Percentiles rank a stretch among this genome's conserved stretches.
Evolutionary conservation across 495 filamentous ascomycete species (phyloP).

Genomic region (Astrothelium subdiscretum): DNA sequence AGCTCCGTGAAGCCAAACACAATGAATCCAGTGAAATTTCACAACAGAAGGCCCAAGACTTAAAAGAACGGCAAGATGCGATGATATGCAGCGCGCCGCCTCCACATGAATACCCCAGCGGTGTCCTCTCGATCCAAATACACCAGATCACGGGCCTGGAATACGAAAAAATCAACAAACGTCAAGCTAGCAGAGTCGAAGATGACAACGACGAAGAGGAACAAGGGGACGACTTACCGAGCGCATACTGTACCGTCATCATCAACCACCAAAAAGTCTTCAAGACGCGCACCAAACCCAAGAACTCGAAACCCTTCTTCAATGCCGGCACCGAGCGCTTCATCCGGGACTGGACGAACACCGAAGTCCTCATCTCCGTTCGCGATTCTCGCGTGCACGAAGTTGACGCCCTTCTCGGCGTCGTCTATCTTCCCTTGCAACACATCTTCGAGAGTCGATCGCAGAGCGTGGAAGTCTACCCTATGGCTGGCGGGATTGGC

Average conservation of each 20-base stretch:
- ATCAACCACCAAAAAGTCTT: constrained; percentile 61
- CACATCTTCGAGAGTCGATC: constrained; percentile 45
- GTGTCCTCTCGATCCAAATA: constrained; percentile 57
- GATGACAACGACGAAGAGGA: constrained; percentile 46
- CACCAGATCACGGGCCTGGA: constrained; percentile 63
- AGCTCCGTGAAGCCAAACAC: constrained; percentile 49
- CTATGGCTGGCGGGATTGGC: constrained; percentile 49
- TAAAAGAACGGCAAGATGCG: constrained; percentile 30
- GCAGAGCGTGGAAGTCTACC: constrained; percentile 51
- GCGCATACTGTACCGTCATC: constrained; percentile 58
- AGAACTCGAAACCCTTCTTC: constrained; percentile 66
- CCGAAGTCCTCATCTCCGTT: constrained; percentile 54
- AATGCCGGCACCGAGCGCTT: constrained; percentile 66
- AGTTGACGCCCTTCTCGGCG: constrained; percentile 53
- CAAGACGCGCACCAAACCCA: constrained; percentile 60
- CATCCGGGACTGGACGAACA: constrained; percentile 52
- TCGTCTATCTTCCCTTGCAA: constrained; percentile 50
- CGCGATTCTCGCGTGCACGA: constrained; percentile 53
- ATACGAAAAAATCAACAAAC: constrained; percentile 41
- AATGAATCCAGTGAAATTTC: constrained; percentile 43
- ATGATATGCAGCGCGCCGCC: constrained; percentile 52
- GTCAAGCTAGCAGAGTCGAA: constrained; percentile 29
- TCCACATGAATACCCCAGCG: constrained; percentile 41
- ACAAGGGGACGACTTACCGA: constrained; percentile 48
- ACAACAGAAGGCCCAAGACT: constrained; percentile 53